Evolutionary conservation across 768 basidiomycete species (phyloP), one percentile per base, ranked within the genome.

Genomic region (Leccinellum rugosiceps): DNA sequence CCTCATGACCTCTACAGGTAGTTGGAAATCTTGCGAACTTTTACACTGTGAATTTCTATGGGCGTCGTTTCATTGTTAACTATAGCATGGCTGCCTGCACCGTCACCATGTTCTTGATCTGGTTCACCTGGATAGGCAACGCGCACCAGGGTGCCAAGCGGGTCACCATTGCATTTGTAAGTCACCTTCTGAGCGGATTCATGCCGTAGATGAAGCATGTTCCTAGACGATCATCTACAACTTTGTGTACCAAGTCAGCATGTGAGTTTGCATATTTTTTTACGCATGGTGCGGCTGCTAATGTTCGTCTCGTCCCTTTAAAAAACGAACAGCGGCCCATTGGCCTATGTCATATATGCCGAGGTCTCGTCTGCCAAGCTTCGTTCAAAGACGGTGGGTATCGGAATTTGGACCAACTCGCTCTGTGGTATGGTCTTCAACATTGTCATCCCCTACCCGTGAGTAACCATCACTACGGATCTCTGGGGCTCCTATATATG

Each of bases 351-450:
- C 53, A 65, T 67, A 45, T 71, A 67, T 52, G 60, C 65, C 2
- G 70, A 70, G 43, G 59, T 70, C 30, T 69, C 70, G 14, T 69
- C 69, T 14, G 62, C 68, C 32, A 70, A 70, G 53, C 59, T 71
- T 13, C 65, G 70, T 30, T 71, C 68, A 15, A 70, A 68, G 57
- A 72, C 68, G 30, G 63, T 69, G n/a, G 62, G 70, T 1, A 59
- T 67, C 6, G 63, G 70, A 1, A 63, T 69, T 6, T 65, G 56
- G 61, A 62, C 60, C 28, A 69, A 65, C 31, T 65, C 65, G 30
- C 55, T 71, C 2, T 69, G 60, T 11, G 50, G 57, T 14, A 62
- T 71, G 69, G 21, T 70, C 3, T 58, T 56, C 45, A 71, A 60
- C 57, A 71, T 63, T 17, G 47, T 62, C 50, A 63, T 69, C 50